Percentiles rank a stretch among this genome's conserved stretches.
Conservation (phyloP, 73 alveolate species). For the Paramecium sonneborni region DNA sequence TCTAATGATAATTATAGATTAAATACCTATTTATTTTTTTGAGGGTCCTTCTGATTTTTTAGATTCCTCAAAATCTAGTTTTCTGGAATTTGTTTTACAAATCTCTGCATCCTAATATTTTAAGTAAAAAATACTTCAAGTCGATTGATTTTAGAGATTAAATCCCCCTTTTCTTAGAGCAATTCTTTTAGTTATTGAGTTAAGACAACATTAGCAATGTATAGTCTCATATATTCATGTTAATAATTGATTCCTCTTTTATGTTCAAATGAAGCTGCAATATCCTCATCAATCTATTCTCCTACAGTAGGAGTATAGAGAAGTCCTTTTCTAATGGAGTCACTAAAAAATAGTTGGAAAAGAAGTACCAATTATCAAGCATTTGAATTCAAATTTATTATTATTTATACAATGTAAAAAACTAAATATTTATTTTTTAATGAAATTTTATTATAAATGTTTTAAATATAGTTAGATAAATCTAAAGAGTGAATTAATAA, state of each 20-base stretch:
- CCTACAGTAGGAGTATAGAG: slow-evolving; percentile 19
- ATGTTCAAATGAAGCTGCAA: slow-evolving; percentile 23
- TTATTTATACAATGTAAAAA: background rate
- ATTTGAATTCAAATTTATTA: slow-evolving; percentile 53
- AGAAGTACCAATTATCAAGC: slow-evolving; percentile 29
- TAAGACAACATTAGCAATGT: slow-evolving; percentile 43
- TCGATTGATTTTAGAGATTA: background rate
- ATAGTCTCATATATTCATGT: slow-evolving; percentile 58
- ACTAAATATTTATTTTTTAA: background rate
- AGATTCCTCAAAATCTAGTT: background rate
- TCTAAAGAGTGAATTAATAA: background rate
- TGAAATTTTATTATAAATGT: background rate
- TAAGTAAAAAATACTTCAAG: background rate
- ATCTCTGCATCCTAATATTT: background rate
- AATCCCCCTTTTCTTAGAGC: slow-evolving; percentile 41
- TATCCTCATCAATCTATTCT: slow-evolving; percentile 39
- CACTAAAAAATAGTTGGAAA: background rate
- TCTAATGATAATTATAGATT: background rate
- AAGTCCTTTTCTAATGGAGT: slow-evolving; percentile 40
- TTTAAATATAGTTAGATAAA: background rate
- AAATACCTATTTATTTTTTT: background rate
- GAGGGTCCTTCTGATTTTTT: background rate
- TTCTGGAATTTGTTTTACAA: background rate
- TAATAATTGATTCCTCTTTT: slow-evolving; percentile 38
- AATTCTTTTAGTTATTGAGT: slow-evolving; percentile 32